Evolutionary conservation across 2,329 filamentous ascomycete genomes (phyloP), one percentile per base, ranked within the genome.

Genomic region (Diaporthe citriasiana): DNA sequence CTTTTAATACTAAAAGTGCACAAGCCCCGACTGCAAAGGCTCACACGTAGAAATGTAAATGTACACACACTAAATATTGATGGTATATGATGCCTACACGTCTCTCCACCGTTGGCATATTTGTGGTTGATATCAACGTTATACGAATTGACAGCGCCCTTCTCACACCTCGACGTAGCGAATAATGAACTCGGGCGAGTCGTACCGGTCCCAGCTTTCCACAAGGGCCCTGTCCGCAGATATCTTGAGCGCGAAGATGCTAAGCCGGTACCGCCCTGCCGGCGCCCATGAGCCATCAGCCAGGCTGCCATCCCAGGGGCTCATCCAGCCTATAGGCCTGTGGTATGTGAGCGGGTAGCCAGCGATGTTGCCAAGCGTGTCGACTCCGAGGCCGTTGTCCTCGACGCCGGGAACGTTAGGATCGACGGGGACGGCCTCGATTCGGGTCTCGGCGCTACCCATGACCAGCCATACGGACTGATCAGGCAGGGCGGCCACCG

Each of bases 181-280:
- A 22, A 68, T 30, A 5, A 68, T 68, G 8, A 68, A 68, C n/a
- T 68, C 63, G 3, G 63, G 63, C 13, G 63, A 68, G 47, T 68
- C 63, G 15, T 68, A 68, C 30, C 63, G 63, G 10, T 68, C 63
- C 63, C 63, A 68, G 47, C 63, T 68, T 47, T 68, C 63, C 47
- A 30, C 47, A 13, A 68, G 63, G 9, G 13, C 25, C 33, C 63
- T 51, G 33, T 81, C 77, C 3, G 79, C 80, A 69, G 79, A 79
- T 12, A 80, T 73, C 63, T 73, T 78, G 47, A 81, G 56, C 10
- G 75, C 79, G 22, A 77, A 75, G 27, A 77, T 75, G 27, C 78
- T 74, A 25, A 82, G 74, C 55, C 57, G 66, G 55, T 82, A 82
- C 3, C 27, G 45, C 1, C 80, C 80, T 59, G 77, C 78, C 1